Evolutionary conservation across 345 rosid species (phyloP), one percentile per base, ranked within the genome.

Genomic region (Bruguiera sexangula): DNA sequence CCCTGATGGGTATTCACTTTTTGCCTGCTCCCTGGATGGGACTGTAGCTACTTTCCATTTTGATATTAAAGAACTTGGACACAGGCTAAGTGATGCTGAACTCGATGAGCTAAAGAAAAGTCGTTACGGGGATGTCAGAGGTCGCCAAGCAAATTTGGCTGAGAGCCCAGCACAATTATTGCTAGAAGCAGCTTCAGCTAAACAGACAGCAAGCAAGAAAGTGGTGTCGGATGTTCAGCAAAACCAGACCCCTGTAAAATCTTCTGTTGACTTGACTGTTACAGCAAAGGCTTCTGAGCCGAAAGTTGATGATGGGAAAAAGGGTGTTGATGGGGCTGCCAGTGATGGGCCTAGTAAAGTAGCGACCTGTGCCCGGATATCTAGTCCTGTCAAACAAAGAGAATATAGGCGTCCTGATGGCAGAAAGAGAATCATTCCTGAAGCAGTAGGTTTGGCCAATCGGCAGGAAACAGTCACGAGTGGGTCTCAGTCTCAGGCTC

Each of bases 21-120:
- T 96, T 73, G 94, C 97, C 39, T 96, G 98, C 80, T 96, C 99
- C 82, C 82, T 96, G 88, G 99, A 90, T 46, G 99, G 99, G 69
- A 87, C 99, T 24, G 93, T 88, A 63, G 96, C 99, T 59, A 85
- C 93, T 60, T 88, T 89, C 70, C 98, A 89, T 82, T 96, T 92
- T 82, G 96, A 96, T 55, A 82, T 63, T 15, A 89, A 84, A 73
- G 99, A 96, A 65, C 83, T 96, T 65, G 99, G 99, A 24, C 79
- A 75, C 65, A 86, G 75, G 80, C 83, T 96, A 55, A 92, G 85
- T 48, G 87, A 92, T 70, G 63, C 79, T 2, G 98, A 96, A 75
- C 91, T 96, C 32, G 91, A 90, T 18, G 99, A 96, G 81, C 65
- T 96, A 74, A 96, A 96, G 85, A 90, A 81, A 80, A 90, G 74